phyloP scores from a whole-genome alignment of 345 rosid genomes.

The Anacardium occidentale region DNA sequence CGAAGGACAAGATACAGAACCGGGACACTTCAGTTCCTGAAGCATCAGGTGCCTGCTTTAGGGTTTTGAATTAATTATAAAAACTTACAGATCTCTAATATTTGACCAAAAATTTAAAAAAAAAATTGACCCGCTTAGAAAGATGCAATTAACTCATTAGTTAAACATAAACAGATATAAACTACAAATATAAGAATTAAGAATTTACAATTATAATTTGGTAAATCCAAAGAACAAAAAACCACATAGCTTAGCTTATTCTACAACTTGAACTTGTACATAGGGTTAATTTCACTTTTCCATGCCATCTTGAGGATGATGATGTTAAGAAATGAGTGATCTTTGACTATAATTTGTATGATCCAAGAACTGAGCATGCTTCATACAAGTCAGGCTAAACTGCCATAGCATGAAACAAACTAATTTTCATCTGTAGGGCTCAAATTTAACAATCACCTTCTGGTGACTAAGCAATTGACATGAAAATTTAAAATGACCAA shows the following conservation, averaged over 20 bases:
- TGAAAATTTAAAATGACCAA: background rate
- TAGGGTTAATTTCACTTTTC: background rate
- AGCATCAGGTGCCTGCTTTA: background rate
- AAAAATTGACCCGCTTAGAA: background rate
- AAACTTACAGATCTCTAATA: background rate
- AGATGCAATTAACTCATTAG: background rate
- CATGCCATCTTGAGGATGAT: background rate
- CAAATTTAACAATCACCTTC: background rate
- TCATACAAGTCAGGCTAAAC: background rate
- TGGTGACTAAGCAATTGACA: background rate
- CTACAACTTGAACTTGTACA: background rate
- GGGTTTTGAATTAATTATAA: background rate
- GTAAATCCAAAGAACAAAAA: too few species aligned
- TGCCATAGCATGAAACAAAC: background rate
- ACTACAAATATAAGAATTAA: background rate
- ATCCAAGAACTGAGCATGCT: background rate
- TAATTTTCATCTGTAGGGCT: background rate
- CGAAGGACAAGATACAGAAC: background rate
- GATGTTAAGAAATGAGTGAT: background rate
- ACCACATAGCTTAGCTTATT: background rate
- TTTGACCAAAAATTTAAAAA: background rate
- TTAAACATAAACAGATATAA: background rate
- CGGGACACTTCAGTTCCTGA: background rate
- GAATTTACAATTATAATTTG: background rate
- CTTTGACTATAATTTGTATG: background rate